Percentiles rank a stretch among this genome's conserved stretches.
These are phyloP conservation scores for Malbranchea cinnamomea DNA, from an alignment of 2,329 filamentous ascomycete species.

Conservation along the genomic window DNA sequence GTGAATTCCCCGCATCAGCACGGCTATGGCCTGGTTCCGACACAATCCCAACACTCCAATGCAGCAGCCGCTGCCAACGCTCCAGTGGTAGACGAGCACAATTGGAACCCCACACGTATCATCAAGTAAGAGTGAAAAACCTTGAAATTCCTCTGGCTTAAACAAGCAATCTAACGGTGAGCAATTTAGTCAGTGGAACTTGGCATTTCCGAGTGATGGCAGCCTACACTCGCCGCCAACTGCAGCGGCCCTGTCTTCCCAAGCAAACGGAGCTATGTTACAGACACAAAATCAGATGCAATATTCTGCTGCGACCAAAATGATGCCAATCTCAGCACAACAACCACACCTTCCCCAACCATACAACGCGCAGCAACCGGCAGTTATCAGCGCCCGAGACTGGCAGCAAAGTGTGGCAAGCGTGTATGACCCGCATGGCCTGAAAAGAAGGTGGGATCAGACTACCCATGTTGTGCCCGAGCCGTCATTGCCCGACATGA, in stretches of 20 bases:
- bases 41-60: constrained; percentile 31
- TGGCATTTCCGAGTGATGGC: constrained; percentile 67
- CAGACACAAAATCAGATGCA: constrained; percentile 1
- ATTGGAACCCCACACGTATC: constrained; percentile 78
- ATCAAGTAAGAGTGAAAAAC: constrained; percentile 61
- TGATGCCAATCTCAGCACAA: constrained; percentile 7
- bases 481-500: too few relatives aligned
- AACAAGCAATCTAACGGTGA: neutral
- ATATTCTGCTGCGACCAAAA: constrained; percentile 5
- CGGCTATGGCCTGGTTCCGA: constrained; percentile 22
- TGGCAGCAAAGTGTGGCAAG: constrained; percentile 36
- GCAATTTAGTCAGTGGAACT: constrained; percentile 69
- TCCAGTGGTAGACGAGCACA: constrained; percentile 47
- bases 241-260: constrained; percentile 17
- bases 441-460: constrained; percentile 29
- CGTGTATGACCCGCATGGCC: constrained; percentile 31
- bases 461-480: too few relatives aligned
- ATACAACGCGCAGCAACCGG: too few relatives aligned
- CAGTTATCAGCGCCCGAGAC: constrained; percentile 30
- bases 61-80: constrained; percentile 27
- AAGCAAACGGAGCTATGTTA: constrained; percentile 14
- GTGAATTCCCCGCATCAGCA: constrained; percentile 61
- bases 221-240: constrained; percentile 30
- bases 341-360: too few relatives aligned
- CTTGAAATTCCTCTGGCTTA: neutral